Conservation (phyloP, 2,329 filamentous ascomycete species). For the Cladosporium phlei region DNA sequence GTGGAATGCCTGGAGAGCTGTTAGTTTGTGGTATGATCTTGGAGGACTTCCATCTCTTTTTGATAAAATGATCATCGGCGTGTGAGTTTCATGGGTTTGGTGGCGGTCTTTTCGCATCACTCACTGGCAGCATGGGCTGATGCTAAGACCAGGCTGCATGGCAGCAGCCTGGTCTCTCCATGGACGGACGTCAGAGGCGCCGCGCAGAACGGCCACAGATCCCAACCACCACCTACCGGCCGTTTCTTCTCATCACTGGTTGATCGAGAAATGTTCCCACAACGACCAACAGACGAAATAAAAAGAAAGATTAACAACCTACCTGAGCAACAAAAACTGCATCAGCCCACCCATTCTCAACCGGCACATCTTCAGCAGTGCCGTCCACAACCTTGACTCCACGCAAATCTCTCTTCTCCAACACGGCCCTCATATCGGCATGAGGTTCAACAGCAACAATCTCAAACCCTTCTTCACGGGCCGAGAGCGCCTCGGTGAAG, state of each 20-base stretch:
- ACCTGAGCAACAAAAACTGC: constrained; percentile 65
- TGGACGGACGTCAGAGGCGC: too few species aligned
- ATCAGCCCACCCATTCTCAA: constrained; percentile 57
- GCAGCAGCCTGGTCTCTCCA: too few species aligned
- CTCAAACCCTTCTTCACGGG: constrained; percentile 54
- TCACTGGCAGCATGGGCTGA: too few species aligned
- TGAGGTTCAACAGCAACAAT: constrained; percentile 63
- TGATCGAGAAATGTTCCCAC: too few species aligned
- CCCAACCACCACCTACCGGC: too few species aligned
- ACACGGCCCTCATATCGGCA: constrained; percentile 58
- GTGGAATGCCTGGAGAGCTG: constrained; percentile 35
- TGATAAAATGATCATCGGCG: not conserved
- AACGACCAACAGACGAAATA: not conserved
- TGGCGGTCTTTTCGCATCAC: too few species aligned
- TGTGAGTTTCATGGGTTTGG: too few species aligned
- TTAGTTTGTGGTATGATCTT: too few species aligned
- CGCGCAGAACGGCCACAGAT: too few species aligned
- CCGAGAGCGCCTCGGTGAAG: constrained; percentile 60
- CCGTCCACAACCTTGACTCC: constrained; percentile 55
- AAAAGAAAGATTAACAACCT: constrained; percentile 26
- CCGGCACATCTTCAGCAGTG: constrained; percentile 53
- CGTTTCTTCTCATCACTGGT: too few species aligned
- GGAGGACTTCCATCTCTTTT: too few species aligned
- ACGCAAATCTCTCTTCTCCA: constrained; percentile 54
- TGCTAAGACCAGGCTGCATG: too few species aligned